phyloP scores from a whole-genome alignment of 163 green algal species.

The Scenedesmus sp. region DNA sequence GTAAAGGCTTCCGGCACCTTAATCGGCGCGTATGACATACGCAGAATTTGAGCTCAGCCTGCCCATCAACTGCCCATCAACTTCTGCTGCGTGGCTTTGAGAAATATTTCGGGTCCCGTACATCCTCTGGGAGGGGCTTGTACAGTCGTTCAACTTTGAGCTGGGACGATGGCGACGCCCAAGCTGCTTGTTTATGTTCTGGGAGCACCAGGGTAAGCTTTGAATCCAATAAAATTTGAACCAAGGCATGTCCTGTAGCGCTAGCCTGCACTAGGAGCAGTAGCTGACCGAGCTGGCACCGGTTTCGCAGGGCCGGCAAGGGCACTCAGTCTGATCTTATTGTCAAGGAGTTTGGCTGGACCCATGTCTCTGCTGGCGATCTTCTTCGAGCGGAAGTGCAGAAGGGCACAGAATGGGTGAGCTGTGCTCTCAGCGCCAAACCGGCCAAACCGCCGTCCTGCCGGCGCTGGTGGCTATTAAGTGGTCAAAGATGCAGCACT shows the following conservation, averaged over 20 bases:
- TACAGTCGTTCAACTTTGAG: neutral
- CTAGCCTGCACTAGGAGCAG: neutral
- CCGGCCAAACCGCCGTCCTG: neutral
- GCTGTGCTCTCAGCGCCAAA: slow-evolving; percentile 11
- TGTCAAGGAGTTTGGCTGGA: slow-evolving; percentile 78
- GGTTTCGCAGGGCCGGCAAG: slow-evolving; percentile 71
- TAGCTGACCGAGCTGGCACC: neutral
- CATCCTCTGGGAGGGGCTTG: neutral
- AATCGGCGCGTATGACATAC: slow-evolving; percentile 8
- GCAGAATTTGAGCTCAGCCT: neutral
- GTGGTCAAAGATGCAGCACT: neutral
- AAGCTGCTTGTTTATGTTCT: slow-evolving; percentile 72
- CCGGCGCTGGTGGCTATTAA: neutral
- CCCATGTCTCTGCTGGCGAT: slow-evolving; percentile 83
- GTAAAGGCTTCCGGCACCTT: neutral
- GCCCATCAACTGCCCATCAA: neutral
- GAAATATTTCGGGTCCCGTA: neutral
- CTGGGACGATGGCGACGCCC: neutral
- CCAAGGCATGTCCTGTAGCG: neutral
- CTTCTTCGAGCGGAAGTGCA: slow-evolving; percentile 81
- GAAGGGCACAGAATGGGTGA: slow-evolving; percentile 60
- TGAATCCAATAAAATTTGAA: neutral
- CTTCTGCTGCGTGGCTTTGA: neutral
- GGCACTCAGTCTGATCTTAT: slow-evolving; percentile 83
- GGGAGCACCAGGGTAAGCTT: slow-evolving; percentile 66